These are phyloP conservation scores for Diaporthe citrichinensis DNA, from an alignment of 2,329 filamentous ascomycete genomes.

Conservation along the genomic window DNA sequence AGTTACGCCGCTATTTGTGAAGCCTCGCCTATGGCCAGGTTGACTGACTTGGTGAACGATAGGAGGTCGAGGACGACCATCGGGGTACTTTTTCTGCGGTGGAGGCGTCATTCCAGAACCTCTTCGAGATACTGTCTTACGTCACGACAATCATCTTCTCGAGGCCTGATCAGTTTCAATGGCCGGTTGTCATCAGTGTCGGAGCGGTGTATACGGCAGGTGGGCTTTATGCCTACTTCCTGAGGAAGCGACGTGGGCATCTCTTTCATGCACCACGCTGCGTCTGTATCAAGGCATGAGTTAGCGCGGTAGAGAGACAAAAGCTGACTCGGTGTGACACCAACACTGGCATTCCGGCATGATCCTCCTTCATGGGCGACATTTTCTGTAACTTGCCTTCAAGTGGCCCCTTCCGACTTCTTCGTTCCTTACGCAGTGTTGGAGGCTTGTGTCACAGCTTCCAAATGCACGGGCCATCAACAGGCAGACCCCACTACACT, in stretches of 20 bases:
- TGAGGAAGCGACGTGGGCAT: conserved; percentile 71
- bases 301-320: background rate
- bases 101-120: conserved; percentile 77
- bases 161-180: conserved; percentile 74
- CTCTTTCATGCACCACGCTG: conserved; percentile 63
- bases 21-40: background rate
- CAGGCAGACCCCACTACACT: too few relatives aligned
- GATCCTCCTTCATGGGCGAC: background rate
- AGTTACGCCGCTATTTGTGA: conserved; percentile 56
- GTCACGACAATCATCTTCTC: conserved; percentile 75
- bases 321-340: background rate
- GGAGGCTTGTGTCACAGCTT: too few relatives aligned
- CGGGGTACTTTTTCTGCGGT: conserved; percentile 79
- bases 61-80: conserved; percentile 67
- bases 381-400: background rate
- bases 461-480: too few relatives aligned
- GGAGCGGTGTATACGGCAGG: conserved; percentile 64
- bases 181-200: conserved; percentile 72
- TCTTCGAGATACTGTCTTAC: conserved; percentile 79
- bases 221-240: conserved; percentile 68
- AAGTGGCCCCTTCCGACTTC: too few relatives aligned
- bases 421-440: too few relatives aligned
- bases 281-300: conserved; percentile 34
- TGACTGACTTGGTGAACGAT: background rate
- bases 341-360: background rate